Evolutionary conservation across 2,329 filamentous ascomycete species (phyloP), one percentile per base, ranked within the genome.

Genomic region (Trichoderma sp.): DNA sequence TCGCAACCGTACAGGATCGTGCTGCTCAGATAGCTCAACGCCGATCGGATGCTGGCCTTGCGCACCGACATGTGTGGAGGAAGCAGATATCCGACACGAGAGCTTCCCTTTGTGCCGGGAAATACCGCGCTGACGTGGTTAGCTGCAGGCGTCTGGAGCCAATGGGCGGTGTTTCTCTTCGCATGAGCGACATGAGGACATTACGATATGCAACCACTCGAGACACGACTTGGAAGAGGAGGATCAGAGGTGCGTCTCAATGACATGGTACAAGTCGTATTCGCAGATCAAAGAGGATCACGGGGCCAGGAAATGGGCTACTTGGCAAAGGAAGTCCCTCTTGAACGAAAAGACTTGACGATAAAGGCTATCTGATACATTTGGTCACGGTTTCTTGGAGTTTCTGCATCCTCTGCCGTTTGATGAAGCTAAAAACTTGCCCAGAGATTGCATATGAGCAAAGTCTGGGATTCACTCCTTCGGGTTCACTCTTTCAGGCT

Each of bases 1-100:
- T 77, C 75, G 76, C 75, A 68, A 71, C 62, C 65, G 72, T 74
- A 75, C 67, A 74, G 65, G 75, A 75, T 76, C 75, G 75, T 71
- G 31, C 75, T 67, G 69, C 69, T 76, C 64, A 56, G 41, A 73
- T 53, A 41, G 56, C 45, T 64, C 56, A 76, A 41, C 31, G 56
- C 69, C 59, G 69, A 73, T 73, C 75, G 50, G 64, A 66, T 69
- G 64, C 41, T 33, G 50, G 35, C 60, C 41, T 65, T 53, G 75
- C 63, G 29, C 45, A n/a, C 68, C 56, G 56, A 35, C 75, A 41
- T 62, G 33, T 50, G 64, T 64, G 69, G 69, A 76, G 69, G 53
- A 73, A 64, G 69, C 69, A 76, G 60, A 68, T 74, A 74, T 67
- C 75, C 75, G 69, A 50, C 69, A 64, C 41, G 5, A 45, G 59